Conservation (phyloP, 768 basidiomycete species). For the Tricholoma flavovirens region DNA sequence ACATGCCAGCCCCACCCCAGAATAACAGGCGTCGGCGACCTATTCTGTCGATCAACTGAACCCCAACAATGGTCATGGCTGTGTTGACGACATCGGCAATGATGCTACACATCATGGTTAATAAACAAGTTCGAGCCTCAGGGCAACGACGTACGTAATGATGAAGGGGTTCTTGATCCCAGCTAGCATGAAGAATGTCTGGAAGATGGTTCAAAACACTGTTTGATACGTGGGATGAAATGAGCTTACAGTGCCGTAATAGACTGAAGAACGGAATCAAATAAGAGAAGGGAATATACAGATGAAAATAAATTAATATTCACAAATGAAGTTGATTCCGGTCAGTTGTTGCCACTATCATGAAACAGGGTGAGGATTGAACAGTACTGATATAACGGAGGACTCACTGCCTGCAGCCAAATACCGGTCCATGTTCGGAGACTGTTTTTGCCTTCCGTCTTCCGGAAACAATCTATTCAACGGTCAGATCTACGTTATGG, state of each 20-base stretch:
- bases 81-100: slow-evolving; percentile 74
- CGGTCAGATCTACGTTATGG: neutral
- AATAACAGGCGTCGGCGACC: slow-evolving; percentile 80
- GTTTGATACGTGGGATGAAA: slow-evolving; percentile 28
- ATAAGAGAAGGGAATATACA: neutral
- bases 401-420: slow-evolving; percentile 52
- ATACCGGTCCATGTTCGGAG: slow-evolving; percentile 81
- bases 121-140: neutral
- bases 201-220: slow-evolving; percentile 34
- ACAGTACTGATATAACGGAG: neutral
- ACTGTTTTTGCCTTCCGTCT: slow-evolving; percentile 53
- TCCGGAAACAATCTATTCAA: slow-evolving; percentile 41
- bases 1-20: slow-evolving; percentile 75
- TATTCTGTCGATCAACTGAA: slow-evolving; percentile 76
- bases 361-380: neutral
- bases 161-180: slow-evolving; percentile 56
- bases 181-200: slow-evolving; percentile 54
- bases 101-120: slow-evolving; percentile 24
- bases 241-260: slow-evolving; percentile 47
- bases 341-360: slow-evolving; percentile 63
- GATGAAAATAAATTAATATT: slow-evolving; percentile 4
- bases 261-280: slow-evolving; percentile 27
- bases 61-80: slow-evolving; percentile 71
- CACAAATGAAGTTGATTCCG: slow-evolving; percentile 56
- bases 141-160: slow-evolving; percentile 33